Base-by-base conservation (phyloP, 768 basidiomycete species). In the Macrolepiota fuliginosa region DNA sequence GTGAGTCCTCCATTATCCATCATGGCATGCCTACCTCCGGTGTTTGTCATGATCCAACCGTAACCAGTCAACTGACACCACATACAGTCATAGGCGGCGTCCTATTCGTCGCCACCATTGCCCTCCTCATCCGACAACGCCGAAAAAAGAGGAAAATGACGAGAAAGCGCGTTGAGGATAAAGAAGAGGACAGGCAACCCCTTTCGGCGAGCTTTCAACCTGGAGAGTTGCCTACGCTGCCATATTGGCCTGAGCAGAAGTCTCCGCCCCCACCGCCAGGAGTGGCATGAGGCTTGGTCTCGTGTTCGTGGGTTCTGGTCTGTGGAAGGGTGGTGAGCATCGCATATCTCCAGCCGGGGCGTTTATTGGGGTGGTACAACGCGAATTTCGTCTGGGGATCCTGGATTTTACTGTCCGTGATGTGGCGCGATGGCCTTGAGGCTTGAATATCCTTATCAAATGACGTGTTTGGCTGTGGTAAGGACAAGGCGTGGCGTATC, bases 131-230 rank as follows among this genome's bases (percentile, higher is more conserved):
- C 13, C 45, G 42, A 22, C 45, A 42, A 15, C 46, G 60, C 25
- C 53, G 51, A 39, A 42, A 36, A 9, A 61, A 27, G 5, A 47
- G 45, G 27, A 32, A 46, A 19, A 12, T 29, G 24, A 4, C 17
- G n/a, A 10, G 9, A 15, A 37, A 36, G 35, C 25, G 1, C 10
- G 6, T 4, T 25, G 11, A 2, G 24, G 25, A 52, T 6, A 61
- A 54, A 12, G 52, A 54, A 4, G 60, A 61, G 9, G 60, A 61
- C 4, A 32, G 25, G 10, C 15, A 54, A n/a, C 60, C 60, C 7
- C 46, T 61, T 29, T 61, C 60, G 13, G 60, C 60, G 9, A 61
- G 60, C 17, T 61, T 61, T 39, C 60, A 61, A 17, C 60, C 60
- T 27, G 60, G 60, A 15, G 60, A 61, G 47, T 39, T 61, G 22